phyloP scores from a whole-genome alignment of 305 asterid species.

The Rubia peregrina region DNA sequence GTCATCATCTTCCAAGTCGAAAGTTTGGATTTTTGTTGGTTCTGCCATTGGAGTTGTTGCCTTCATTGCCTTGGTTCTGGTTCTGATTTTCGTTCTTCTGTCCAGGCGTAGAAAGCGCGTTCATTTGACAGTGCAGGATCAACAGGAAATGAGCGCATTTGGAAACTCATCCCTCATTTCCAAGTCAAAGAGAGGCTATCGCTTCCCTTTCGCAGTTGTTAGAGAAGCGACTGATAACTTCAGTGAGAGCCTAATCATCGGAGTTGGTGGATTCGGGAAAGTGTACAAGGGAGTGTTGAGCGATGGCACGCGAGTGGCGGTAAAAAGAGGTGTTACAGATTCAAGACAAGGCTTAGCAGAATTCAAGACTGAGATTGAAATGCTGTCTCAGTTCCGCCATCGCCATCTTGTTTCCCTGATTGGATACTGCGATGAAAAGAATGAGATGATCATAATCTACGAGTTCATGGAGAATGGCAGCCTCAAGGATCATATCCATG shows the following conservation, averaged over 20 bases:
- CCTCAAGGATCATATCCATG: slow-evolving; percentile 30
- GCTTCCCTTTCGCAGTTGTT: slow-evolving; percentile 30
- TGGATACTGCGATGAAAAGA: slow-evolving; percentile 32
- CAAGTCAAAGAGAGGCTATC: slow-evolving; percentile 26
- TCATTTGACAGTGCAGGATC: slow-evolving; percentile 20
- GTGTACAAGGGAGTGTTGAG: slow-evolving; percentile 31
- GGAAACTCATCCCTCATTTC: slow-evolving; percentile 21
- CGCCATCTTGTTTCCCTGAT: slow-evolving; percentile 38
- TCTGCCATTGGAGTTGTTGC: slow-evolving; percentile 22
- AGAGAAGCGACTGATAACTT: slow-evolving; percentile 33
- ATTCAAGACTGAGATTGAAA: slow-evolving; percentile 33
- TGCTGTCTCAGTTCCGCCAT: slow-evolving; percentile 36
- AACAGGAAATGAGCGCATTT: slow-evolving; percentile 7
- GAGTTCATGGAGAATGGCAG: slow-evolving; percentile 42
- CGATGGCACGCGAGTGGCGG: slow-evolving; percentile 34
- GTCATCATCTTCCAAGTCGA: slow-evolving; percentile 16
- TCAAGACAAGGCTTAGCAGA: slow-evolving; percentile 31
- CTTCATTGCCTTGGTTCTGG: slow-evolving; percentile 15
- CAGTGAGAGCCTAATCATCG: slow-evolving; percentile 26
- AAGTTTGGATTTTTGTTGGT: slow-evolving; percentile 26
- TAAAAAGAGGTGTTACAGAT: slow-evolving; percentile 29
- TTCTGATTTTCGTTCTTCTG: slow-evolving; percentile 19
- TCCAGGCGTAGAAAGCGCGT: slow-evolving; percentile 17
- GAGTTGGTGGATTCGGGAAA: slow-evolving; percentile 41
- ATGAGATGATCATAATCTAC: slow-evolving; percentile 38